Conservation (phyloP, 2,329 filamentous ascomycete species). For the Lasiodiplodia citricola region DNA sequence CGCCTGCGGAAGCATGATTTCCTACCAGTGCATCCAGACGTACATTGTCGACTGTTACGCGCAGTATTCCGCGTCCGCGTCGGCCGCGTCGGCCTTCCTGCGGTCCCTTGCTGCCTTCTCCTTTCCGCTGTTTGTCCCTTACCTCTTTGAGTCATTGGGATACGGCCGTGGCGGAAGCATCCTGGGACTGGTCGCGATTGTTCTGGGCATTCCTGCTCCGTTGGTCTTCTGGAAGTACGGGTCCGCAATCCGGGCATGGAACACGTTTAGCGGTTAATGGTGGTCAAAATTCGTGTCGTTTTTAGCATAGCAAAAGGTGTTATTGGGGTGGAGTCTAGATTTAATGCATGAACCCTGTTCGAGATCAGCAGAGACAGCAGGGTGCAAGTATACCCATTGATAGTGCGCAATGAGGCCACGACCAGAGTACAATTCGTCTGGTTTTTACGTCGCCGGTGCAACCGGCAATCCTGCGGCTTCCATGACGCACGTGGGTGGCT, state of each 20-base stretch:
- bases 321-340: background rate
- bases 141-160: constrained; percentile 50
- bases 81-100: constrained; percentile 56
- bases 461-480: background rate
- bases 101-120: constrained; percentile 53
- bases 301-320: background rate
- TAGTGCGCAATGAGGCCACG: background rate
- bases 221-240: constrained; percentile 57
- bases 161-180: constrained; percentile 57
- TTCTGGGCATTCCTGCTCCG: constrained; percentile 55
- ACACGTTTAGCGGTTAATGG: constrained; percentile 28
- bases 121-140: constrained; percentile 53
- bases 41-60: constrained; percentile 61
- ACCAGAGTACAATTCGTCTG: background rate
- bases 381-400: background rate
- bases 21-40: constrained; percentile 57
- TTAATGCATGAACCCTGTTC: background rate
- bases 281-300: background rate
- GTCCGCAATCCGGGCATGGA: constrained; percentile 50
- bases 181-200: constrained; percentile 52
- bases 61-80: constrained; percentile 55
- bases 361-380: background rate
- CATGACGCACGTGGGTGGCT: constrained; percentile 22
- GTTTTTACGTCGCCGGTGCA: background rate
- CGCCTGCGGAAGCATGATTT: constrained; percentile 53